Conservation (phyloP, 805 yeast genomes). For the Saturnispora quitensis region DNA sequence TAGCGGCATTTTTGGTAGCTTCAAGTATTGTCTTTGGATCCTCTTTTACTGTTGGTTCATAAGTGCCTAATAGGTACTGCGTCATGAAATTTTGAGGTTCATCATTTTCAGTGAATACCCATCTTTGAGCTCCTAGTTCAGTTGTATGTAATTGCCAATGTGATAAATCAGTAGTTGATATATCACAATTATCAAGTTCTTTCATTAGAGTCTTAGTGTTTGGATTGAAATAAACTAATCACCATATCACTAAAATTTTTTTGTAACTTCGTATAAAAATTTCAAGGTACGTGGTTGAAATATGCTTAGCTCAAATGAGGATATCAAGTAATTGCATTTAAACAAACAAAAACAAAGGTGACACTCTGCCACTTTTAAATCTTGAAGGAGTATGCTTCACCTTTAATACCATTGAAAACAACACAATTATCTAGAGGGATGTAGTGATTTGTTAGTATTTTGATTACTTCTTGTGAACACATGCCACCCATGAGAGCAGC, state of each 20-base stretch:
- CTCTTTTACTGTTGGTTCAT: conserved; percentile 19
- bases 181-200: conserved; percentile 45
- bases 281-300: not conserved
- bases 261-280: not conserved
- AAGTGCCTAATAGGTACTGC: conserved; percentile 37
- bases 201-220: not conserved
- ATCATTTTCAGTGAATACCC: conserved; percentile 51
- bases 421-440: conserved; percentile 64
- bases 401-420: conserved; percentile 62
- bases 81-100: conserved; percentile 48
- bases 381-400: conserved; percentile 28
- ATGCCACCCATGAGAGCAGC: conserved; percentile 75
- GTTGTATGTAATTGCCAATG: conserved; percentile 72
- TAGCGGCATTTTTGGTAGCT: conserved; percentile 67
- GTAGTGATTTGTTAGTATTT: conserved; percentile 69
- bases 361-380: not conserved
- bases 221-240: not conserved
- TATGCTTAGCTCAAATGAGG: not conserved
- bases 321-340: not conserved
- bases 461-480: conserved; percentile 76
- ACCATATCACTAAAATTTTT: not conserved
- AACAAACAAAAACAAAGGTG: no score
- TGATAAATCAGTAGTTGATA: conserved; percentile 57
- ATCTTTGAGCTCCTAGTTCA: conserved; percentile 66
- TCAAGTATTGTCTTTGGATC: conserved; percentile 33